These are phyloP conservation scores for Massarina eburnea DNA, from an alignment of 2,329 filamentous ascomycete species.

Conservation along the genomic window DNA sequence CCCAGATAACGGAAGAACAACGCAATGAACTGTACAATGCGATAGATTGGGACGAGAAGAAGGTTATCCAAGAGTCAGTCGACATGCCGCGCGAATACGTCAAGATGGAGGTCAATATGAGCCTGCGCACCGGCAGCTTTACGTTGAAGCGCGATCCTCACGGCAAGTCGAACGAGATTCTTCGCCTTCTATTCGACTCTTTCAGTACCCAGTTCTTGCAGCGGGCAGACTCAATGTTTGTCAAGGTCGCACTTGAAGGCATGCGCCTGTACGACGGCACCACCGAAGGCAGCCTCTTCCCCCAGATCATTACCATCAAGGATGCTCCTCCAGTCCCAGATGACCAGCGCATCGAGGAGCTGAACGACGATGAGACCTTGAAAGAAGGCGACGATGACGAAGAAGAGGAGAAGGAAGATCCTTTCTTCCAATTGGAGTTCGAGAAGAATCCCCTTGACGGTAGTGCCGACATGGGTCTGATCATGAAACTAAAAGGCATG, in stretches of 20 bases:
- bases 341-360: constrained; percentile 51
- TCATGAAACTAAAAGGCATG: constrained; percentile 88
- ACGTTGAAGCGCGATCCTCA: constrained; percentile 86
- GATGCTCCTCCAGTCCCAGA: constrained; percentile 67
- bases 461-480: constrained; percentile 86
- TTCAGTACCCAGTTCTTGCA: constrained; percentile 90
- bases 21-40: constrained; percentile 94
- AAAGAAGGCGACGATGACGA: constrained; percentile 51
- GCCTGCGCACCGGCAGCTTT: constrained; percentile 93
- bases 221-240: constrained; percentile 85
- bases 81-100: constrained; percentile 89
- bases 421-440: constrained; percentile 89
- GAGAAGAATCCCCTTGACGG: constrained; percentile 95
- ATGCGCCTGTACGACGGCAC: constrained; percentile 95
- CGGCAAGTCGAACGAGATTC: constrained; percentile 74
- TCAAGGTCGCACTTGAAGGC: constrained; percentile 87
- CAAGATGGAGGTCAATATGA: constrained; percentile 89
- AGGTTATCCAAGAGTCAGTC: constrained; percentile 81
- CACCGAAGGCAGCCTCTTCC: constrained; percentile 85
- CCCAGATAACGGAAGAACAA: constrained; percentile 91
- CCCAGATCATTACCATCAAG: constrained; percentile 95
- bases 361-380: constrained; percentile 50
- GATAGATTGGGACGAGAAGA: constrained; percentile 98
- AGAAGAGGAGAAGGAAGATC: constrained; percentile 61
- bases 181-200: constrained; percentile 90